Percentiles rank a stretch among this genome's conserved stretches.
Evolutionary conservation across 345 rosid species (phyloP).

Genomic region (Boechera divaricarpa): DNA sequence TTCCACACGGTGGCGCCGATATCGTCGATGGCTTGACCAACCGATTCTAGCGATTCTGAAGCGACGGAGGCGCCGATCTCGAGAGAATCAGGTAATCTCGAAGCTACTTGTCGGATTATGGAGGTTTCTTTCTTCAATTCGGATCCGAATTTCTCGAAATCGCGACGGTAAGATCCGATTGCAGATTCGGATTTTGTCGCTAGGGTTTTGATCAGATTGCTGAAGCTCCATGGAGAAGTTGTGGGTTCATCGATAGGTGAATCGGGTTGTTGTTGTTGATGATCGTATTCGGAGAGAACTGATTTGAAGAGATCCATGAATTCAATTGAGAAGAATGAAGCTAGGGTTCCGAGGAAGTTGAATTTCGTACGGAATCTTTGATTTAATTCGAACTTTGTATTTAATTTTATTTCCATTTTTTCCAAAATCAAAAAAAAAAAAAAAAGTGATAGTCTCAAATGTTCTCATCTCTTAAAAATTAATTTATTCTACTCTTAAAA

Average conservation of each 20-base stretch:
- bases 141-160: slow-evolving; percentile 76
- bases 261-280: slow-evolving; percentile 40
- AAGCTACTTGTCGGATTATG: slow-evolving; percentile 67
- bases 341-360: not conserved
- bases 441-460: no score
- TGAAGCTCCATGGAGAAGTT: slow-evolving; percentile 59
- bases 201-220: slow-evolving; percentile 56
- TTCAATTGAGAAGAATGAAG: not conserved
- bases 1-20: slow-evolving; percentile 76
- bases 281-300: slow-evolving; percentile 57
- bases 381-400: not conserved
- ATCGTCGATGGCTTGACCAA: slow-evolving; percentile 84
- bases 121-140: slow-evolving; percentile 73
- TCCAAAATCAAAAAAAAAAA: no score
- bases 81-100: slow-evolving; percentile 69
- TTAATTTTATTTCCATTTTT: no score
- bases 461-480: no score
- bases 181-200: slow-evolving; percentile 70
- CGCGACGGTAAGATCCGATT: slow-evolving; percentile 70
- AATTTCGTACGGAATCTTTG: not conserved
- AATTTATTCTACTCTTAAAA: no score
- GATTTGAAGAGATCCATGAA: slow-evolving; percentile 81
- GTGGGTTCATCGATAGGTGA: slow-evolving; percentile 38
- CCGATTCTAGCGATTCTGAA: slow-evolving; percentile 76
- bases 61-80: slow-evolving; percentile 80